Evolutionary conservation across 1,284 basidiomycete species (phyloP), one percentile per base, ranked within the genome.

Genomic region (Sanghuangporus weigelae): DNA sequence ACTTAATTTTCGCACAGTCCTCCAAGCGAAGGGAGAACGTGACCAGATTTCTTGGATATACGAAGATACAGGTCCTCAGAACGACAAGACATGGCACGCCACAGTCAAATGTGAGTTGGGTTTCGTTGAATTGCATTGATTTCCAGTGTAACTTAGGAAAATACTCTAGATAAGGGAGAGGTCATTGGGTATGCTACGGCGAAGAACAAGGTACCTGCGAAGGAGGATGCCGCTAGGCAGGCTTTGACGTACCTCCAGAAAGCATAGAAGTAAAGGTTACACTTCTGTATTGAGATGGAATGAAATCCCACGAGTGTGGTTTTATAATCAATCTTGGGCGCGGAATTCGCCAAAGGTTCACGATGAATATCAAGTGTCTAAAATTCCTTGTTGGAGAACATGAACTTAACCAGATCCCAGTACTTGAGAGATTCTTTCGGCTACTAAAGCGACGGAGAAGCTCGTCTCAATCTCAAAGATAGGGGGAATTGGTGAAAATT

Each of bases 191-290:
- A 72, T 23, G 83, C 77, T 16, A 72, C 69, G 0, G 80, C 79
- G 21, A 31, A 65, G 1, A 74, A 75, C 51, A 82, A 84, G 67
- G 67, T 72, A 11, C 70, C 71, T 3, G 84, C 85, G 2, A 88
- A 77, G 69, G 83, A 88, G 50, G 68, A 70, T 16, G 87, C 87
- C 2, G 82, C 85, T 2, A 72, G 72, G 67, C 70, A 79, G 53
- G 83, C 83, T 36, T 12, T 54, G 31, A 36, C 1, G 31, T 42
- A 42, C 7, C n/a, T 42, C 11, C 4, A 7, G n/a, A n/a, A 31
- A 31, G 26, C 5, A 31, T 31, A 31, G 0, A 31, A 31, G 3
- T 31, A 31, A n/a, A 42, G n/a, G 5, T 42, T 12, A 4, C 40
- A 42, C n/a, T n/a, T 44, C 42, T 44, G n/a, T n/a, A 31, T 31